A percentile compares a stretch with the other conserved stretches of the same genome.
phyloP scores from a whole-genome alignment of 2,329 filamentous ascomycete species.

The Botrytis fabae region DNA sequence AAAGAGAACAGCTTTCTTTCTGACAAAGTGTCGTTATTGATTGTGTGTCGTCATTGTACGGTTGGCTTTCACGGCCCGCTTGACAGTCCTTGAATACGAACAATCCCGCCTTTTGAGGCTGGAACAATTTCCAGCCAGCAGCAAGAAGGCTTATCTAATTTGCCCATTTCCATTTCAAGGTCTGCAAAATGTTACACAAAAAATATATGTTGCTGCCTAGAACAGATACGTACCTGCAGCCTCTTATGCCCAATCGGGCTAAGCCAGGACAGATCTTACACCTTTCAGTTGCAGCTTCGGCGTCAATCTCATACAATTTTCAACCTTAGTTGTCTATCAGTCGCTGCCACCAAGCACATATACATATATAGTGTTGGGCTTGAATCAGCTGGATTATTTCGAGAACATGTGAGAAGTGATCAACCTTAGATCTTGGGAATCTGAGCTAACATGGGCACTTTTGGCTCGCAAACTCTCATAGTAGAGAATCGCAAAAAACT shows the following conservation, averaged over 20 bases:
- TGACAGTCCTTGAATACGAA: not conserved
- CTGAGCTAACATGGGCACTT: not conserved
- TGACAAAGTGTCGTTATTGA: not conserved
- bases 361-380: not conserved
- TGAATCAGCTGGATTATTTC: not conserved
- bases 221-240: not conserved
- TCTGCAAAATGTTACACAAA: not conserved
- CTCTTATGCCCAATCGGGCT: not conserved
- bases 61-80: not conserved
- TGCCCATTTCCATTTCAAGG: not conserved
- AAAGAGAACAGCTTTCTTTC: not conserved
- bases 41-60: not conserved
- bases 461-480: not conserved
- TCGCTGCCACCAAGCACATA: not conserved
- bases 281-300: not conserved
- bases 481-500: not conserved
- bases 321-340: not conserved
- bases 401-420: not conserved
- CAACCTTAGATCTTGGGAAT: not conserved
- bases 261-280: constrained; percentile 3
- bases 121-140: not conserved
- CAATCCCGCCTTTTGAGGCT: not conserved
- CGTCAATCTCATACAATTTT: not conserved
- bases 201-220: not conserved
- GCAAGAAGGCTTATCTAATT: not conserved